Evolutionary conservation across 441 rosid genomes (phyloP), one percentile per base, ranked within the genome.

Genomic region (Breynia disticha): DNA sequence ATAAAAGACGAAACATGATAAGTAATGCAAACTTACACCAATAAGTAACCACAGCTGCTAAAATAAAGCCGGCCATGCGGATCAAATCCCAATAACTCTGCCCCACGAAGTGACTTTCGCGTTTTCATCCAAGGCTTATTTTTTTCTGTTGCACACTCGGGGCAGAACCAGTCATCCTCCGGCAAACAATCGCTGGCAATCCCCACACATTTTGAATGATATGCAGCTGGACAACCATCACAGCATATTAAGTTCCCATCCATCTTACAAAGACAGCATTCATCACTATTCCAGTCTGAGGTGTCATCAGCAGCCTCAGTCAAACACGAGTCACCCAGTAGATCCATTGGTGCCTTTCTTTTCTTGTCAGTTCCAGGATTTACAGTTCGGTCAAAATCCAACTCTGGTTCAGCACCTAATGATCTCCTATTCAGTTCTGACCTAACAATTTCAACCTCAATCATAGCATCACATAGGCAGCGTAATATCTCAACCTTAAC

Each of bases 161-260:
- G 97, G 56, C 97, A 93, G 65, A 72, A 83, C 99, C 99, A 93
- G 24, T 82, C 72, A 21, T 96, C 95, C 21, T 84, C 96, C n/a
- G 97, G 97, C 71, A 93, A 80, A 57, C 79, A 63, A 76, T 73
- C 79, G 72, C 74, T 84, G 48, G 65, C 64, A 69, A 93, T 82
- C 39, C 97, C 98, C 15, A 93, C 87, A 61, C 98, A 93, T 77
- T 93, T 84, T 18, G 95, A 79, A 72, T 93, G 99, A 65, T 82
- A 93, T 22, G 96, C 97, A 48, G 90, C 87, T 12, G 99, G 99
- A 67, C 99, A 93, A 46, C 97, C 90, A 69, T 93, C 99, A 77
- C 97, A 89, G 60, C 99, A 86, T 57, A 93, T 79, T 72, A 93
- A 70, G 47, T 72, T 83, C 63, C 99, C 99, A 66, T 86, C 95